These are phyloP conservation scores for Ophiocordyceps camponoti-floridani DNA, from an alignment of 2,329 filamentous ascomycete species.

Conservation along the genomic window DNA sequence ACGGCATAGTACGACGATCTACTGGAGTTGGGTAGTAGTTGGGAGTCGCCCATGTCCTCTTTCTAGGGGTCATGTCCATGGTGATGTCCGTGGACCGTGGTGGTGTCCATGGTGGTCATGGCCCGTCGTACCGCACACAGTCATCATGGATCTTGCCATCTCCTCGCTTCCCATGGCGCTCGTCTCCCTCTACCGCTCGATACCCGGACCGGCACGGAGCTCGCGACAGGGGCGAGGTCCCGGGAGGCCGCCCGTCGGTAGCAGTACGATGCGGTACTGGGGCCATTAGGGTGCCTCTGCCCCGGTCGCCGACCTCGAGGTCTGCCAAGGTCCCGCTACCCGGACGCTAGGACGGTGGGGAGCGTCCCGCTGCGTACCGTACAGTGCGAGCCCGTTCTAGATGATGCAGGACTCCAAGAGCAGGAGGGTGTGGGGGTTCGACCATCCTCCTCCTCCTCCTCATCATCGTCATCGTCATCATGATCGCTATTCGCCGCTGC, in stretches of 20 bases:
- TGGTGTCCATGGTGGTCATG: too few relatives aligned
- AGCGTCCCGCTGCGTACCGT: neutral
- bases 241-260: neutral
- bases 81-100: too few relatives aligned
- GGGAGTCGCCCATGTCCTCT: too few relatives aligned
- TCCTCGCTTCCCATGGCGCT: neutral
- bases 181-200: neutral
- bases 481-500: neutral
- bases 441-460: neutral
- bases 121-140: too few relatives aligned
- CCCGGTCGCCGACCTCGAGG: neutral
- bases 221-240: neutral
- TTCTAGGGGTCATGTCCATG: too few relatives aligned
- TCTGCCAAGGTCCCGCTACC: constrained; percentile 1
- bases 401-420: neutral
- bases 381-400: neutral
- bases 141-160: neutral
- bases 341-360: neutral
- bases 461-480: neutral
- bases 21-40: neutral
- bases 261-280: neutral
- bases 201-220: neutral
- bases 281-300: neutral
- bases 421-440: neutral
- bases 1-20: neutral